Base-by-base conservation (phyloP, 768 basidiomycete species). In the Psilocybe subaeruginosa region DNA sequence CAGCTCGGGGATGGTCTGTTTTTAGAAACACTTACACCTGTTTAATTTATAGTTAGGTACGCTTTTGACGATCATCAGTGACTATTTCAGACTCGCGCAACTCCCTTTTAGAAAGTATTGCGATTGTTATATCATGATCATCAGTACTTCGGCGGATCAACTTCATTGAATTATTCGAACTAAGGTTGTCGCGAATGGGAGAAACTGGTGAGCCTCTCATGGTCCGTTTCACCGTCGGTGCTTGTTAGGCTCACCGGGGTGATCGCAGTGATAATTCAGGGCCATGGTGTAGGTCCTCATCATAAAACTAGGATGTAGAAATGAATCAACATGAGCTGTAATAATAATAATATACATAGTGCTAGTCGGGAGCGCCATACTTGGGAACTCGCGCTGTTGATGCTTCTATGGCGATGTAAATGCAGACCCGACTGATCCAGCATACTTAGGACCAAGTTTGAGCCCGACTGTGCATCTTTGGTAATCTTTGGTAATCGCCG, bases 41-140 rank as follows among this genome's bases (percentile, higher is more conserved):
- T 53, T 62, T 58, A 58, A 62, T 62, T 58, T 58, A 62, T 52
- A 53, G 53, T 46, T 51, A 56, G 58, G 58, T 55, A 59, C 62
- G 31, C 33, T 43, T 23, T 30, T 59, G 54, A 63, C 62, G 58
- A 63, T 63, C 62, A 63, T 63, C 62, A 63, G 47, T 45, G 11
- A 14, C 29, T 56, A 56, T 41, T 59, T 52, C 50, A 19, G 59
- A 23, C 52, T 43, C 27, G 37, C 35, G 35, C 23, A 17, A 12
- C 31, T 30, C 30, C 39, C 27, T 43, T 49, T 46, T 30, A n/a
- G 51, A 27, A 49, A 56, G 54, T 33, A 35, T 39, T n/a, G 9
- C 39, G 51, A 46, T 58, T 48, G 30, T 12, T 11, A 19, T 50
- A 63, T 63, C 62, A 56, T 50, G 62, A 63, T 63, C 50, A 63